Conservation (phyloP, 2,329 filamentous ascomycete genomes). For the Raffaelea deltoideospora region DNA sequence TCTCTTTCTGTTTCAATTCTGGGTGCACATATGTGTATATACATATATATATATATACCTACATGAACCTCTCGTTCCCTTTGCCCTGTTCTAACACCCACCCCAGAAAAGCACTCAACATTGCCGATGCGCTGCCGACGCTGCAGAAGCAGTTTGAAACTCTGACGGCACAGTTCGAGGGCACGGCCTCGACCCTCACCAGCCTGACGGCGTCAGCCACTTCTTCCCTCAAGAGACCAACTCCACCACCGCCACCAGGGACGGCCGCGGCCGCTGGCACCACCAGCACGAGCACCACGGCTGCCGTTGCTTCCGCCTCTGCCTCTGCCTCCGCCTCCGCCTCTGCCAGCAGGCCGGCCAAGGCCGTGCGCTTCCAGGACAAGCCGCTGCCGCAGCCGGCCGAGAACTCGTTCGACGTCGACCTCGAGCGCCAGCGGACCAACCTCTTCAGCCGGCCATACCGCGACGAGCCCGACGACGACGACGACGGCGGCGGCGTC, state of each 20-base stretch:
- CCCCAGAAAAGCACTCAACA: conserved; percentile 27
- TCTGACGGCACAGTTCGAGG: conserved; percentile 67
- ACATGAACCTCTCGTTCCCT: too few relatives aligned
- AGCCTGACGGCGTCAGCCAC: too few relatives aligned
- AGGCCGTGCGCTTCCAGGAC: conserved; percentile 74
- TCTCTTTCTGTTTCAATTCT: too few relatives aligned
- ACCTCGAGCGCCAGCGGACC: conserved; percentile 19
- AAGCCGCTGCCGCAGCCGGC: conserved; percentile 44
- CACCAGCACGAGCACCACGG: conserved; percentile 10
- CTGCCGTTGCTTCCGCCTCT: conserved; percentile 11
- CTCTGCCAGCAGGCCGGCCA: conserved; percentile 10
- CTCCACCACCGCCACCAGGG: too few relatives aligned
- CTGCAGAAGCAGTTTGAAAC: conserved; percentile 63
- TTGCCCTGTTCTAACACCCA: too few relatives aligned
- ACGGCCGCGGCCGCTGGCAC: conserved; percentile 19
- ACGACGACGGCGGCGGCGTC: conserved; percentile 29
- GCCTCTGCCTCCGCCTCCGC: conserved; percentile 16
- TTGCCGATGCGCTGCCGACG: conserved; percentile 49
- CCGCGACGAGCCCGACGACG: conserved; percentile 48
- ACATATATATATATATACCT: too few relatives aligned
- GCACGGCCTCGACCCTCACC: conserved; percentile 37
- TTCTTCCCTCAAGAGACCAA: too few relatives aligned
- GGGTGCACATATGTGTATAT: too few relatives aligned
- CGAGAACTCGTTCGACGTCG: conserved; percentile 26
- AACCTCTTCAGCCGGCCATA: conserved; percentile 40